phyloP scores from a whole-genome alignment of 2,329 filamentous ascomycete genomes.

The Pyrenochaeta sp. region DNA sequence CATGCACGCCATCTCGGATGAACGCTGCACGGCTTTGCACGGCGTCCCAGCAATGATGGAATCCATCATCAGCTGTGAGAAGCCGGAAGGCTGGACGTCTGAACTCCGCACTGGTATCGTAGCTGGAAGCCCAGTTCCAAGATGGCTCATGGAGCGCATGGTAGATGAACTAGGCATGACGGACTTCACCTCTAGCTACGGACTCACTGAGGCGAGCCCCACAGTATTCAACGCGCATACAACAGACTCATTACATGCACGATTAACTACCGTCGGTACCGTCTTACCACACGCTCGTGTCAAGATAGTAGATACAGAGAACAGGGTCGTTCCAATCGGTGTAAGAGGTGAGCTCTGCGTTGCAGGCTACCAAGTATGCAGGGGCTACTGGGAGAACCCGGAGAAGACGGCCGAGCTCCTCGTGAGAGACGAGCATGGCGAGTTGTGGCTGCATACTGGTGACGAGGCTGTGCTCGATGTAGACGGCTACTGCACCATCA shows the following conservation, averaged over 20 bases:
- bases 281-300: conserved; percentile 76
- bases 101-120: conserved; percentile 77
- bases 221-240: conserved; percentile 84
- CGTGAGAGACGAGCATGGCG: conserved; percentile 68
- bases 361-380: conserved; percentile 77
- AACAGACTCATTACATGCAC: conserved; percentile 70
- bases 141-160: conserved; percentile 76
- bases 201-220: conserved; percentile 79
- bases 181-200: conserved; percentile 66
- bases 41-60: conserved; percentile 89
- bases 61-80: conserved; percentile 61
- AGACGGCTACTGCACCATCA: conserved; percentile 71
- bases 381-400: conserved; percentile 70
- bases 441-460: conserved; percentile 50
- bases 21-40: conserved; percentile 71
- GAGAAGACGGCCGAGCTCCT: conserved; percentile 78
- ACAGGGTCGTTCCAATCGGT: conserved; percentile 71
- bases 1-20: conserved; percentile 65
- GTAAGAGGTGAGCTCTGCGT: conserved; percentile 77
- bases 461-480: conserved; percentile 50
- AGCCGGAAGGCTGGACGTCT: conserved; percentile 53
- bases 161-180: conserved; percentile 76
- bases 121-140: conserved; percentile 78
- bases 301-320: conserved; percentile 76
- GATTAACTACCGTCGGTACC: conserved; percentile 76